Evolutionary conservation across 306 rosid genomes (phyloP), one percentile per base, ranked within the genome.

Genomic region (Lagenaria siceraria): DNA sequence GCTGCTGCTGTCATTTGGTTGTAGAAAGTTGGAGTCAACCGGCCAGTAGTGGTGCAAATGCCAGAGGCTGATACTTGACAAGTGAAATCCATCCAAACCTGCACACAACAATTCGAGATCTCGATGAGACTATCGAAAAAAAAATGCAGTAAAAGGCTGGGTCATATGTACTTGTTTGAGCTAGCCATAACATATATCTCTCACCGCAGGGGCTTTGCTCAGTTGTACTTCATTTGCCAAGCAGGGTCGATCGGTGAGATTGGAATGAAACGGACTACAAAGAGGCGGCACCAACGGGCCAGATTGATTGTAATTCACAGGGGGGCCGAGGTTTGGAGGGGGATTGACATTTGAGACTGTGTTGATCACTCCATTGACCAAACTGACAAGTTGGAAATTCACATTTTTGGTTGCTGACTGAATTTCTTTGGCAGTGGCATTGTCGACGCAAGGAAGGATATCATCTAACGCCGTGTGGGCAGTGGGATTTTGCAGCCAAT

Each of bases 401-500:
- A 78, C 80, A 29, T 51, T 78, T 33, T 49, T 78, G 17, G 80
- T 49, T 78, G 1, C 62, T 7, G 38, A 31, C n/a, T 63, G 75
- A 63, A 70, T 78, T 19, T 48, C 75, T 78, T 33, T 70, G 24
- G 80, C 80, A 5, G 80, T 78, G 12, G 53, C 74, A 6, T 78
- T 78, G 9, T 78, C 75, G 18, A 78, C 75, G 6, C 80, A 78
- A 4, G 80, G 80, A 78, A 78, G 80, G 21, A 78, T 64, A 33
- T 78, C 75, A 22, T 78, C 80, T 63, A 78, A 65, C 0, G 80
- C 74, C 15, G 80, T 78, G 56, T 78, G 85, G n/a, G 84, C 84
- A 0, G 85, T 87, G 2, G 97, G 98, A 51, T 89, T 84, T 77
- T 74, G 77, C 49, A 87, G 87, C 97, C 98, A 95, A 10, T 95